Evolutionary conservation across 108 stramenopile species (phyloP).

Genomic region (Pseudonitzschia delicatissima): DNA sequence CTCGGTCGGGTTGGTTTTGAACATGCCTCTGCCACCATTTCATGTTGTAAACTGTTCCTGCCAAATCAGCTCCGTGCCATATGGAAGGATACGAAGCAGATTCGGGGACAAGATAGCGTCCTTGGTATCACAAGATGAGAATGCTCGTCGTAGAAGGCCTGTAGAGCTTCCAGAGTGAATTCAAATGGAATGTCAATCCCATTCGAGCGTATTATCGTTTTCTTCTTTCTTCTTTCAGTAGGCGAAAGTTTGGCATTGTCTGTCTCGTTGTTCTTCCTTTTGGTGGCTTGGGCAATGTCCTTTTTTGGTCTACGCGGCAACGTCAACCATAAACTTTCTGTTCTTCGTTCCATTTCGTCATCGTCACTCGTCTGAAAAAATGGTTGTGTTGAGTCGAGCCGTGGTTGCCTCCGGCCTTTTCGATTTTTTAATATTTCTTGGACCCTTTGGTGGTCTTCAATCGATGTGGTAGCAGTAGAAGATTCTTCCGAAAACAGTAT

Average conservation of each 20-base stretch:
- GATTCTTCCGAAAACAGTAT: not conserved
- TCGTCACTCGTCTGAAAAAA: not conserved
- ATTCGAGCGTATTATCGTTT: conserved; percentile 6
- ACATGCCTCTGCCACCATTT: conserved; percentile 80
- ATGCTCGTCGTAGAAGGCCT: conserved; percentile 47
- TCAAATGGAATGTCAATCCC: conserved; percentile 49
- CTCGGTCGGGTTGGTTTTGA: conserved; percentile 48
- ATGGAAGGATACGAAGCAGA: conserved; percentile 46
- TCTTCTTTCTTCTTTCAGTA: not conserved
- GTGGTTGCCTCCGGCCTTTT: conserved; percentile 2
- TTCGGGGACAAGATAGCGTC: conserved; percentile 51
- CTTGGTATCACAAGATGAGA: conserved; percentile 60
- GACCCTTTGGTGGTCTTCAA: conserved; percentile 3
- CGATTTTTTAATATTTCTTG: conserved; percentile 11
- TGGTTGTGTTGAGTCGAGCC: not conserved
- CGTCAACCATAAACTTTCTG: not conserved
- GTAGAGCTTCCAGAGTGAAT: conserved; percentile 46
- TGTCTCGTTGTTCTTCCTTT: not conserved
- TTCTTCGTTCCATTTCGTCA: not conserved
- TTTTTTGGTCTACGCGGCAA: not conserved
- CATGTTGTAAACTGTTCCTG: conserved; percentile 69
- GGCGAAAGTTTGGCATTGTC: not conserved
- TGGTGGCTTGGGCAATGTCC: not conserved
- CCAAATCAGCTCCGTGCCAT: conserved; percentile 67
- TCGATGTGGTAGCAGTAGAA: conserved; percentile 1